Conservation (phyloP, 2,329 filamentous ascomycete species). For the Calcarisporium arbuscula region DNA sequence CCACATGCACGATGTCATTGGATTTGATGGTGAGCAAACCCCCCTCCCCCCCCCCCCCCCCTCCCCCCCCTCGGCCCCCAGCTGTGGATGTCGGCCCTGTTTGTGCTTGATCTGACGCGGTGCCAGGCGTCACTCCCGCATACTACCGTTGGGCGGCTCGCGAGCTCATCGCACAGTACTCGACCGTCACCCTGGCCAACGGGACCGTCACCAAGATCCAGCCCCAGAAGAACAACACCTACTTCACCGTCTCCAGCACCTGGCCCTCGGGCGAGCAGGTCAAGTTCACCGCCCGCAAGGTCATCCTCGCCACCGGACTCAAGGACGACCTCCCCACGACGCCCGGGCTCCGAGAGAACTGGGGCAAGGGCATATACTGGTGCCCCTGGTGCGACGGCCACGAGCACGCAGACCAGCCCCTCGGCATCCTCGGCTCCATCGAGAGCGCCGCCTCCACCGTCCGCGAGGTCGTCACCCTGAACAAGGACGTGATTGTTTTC, state of each 20-base stretch:
- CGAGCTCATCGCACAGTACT: slow-evolving; percentile 44
- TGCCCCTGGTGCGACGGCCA: slow-evolving; percentile 60
- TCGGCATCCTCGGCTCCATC: slow-evolving; percentile 46
- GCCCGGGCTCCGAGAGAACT: slow-evolving; percentile 47
- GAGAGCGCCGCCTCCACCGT: slow-evolving; percentile 36
- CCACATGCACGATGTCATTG: slow-evolving; percentile 56
- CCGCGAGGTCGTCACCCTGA: slow-evolving; percentile 47
- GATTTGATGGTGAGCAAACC: slow-evolving; percentile 44
- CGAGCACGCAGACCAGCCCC: slow-evolving; percentile 52
- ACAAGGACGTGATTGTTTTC: slow-evolving; percentile 49
- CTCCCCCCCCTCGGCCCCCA: slow-evolving; percentile 11
- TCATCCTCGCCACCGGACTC: slow-evolving; percentile 53
- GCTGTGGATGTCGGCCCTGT: not conserved
- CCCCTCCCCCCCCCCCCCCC: not conserved
- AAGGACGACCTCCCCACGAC: slow-evolving; percentile 48
- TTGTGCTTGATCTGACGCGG: not conserved
- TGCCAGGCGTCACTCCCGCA: slow-evolving; percentile 44
- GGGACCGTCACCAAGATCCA: slow-evolving; percentile 43
- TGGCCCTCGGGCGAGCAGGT: slow-evolving; percentile 13
- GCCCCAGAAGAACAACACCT: slow-evolving; percentile 30
- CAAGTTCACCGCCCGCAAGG: slow-evolving; percentile 41
- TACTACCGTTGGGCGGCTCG: slow-evolving; percentile 50
- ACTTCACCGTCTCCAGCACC: slow-evolving; percentile 35
- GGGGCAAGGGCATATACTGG: slow-evolving; percentile 56
- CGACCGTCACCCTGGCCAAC: slow-evolving; percentile 43